Percentiles rank a stretch among this genome's conserved stretches.
Evolutionary conservation across 495 filamentous ascomycete species (phyloP).

Genomic region (Astrothelium macrocarpum): DNA sequence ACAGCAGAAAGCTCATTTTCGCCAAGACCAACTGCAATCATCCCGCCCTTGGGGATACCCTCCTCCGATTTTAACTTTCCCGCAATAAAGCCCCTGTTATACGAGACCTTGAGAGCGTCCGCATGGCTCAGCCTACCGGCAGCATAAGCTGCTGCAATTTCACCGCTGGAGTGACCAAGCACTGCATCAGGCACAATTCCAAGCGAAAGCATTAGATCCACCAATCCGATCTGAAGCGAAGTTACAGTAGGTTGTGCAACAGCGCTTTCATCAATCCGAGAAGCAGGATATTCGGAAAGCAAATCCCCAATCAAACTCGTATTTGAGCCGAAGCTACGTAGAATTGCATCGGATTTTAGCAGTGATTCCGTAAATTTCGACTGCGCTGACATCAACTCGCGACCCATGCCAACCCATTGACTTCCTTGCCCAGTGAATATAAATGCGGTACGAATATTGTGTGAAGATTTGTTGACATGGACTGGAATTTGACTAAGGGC

Average conservation of each 20-base stretch:
- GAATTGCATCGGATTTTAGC: background rate
- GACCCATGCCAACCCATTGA: conserved; percentile 36
- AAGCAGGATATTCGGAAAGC: conserved; percentile 12
- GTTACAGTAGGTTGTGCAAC: conserved; percentile 20
- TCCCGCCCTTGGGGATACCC: conserved; percentile 7
- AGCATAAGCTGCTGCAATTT: conserved; percentile 55
- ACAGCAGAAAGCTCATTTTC: background rate
- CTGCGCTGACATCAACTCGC: background rate
- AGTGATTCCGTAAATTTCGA: conserved; percentile 10
- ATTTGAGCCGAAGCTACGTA: background rate
- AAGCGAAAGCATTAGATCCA: conserved; percentile 22
- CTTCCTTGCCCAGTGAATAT: conserved; percentile 42
- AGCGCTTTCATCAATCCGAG: conserved; percentile 15
- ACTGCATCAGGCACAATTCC: conserved; percentile 33
- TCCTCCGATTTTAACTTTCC: background rate
- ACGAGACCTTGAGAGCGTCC: conserved; percentile 37
- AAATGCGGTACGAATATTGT: background rate
- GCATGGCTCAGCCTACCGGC: conserved; percentile 37
- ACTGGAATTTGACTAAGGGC: background rate
- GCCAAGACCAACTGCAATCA: conserved; percentile 21
- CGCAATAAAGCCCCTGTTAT: conserved; percentile 28
- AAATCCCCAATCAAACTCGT: conserved; percentile 16
- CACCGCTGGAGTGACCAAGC: conserved; percentile 52
- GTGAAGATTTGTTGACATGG: background rate
- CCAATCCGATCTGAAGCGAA: conserved; percentile 19